phyloP scores from a whole-genome alignment of 2,329 filamentous ascomycete genomes.

The Claviceps quebecensis region DNA sequence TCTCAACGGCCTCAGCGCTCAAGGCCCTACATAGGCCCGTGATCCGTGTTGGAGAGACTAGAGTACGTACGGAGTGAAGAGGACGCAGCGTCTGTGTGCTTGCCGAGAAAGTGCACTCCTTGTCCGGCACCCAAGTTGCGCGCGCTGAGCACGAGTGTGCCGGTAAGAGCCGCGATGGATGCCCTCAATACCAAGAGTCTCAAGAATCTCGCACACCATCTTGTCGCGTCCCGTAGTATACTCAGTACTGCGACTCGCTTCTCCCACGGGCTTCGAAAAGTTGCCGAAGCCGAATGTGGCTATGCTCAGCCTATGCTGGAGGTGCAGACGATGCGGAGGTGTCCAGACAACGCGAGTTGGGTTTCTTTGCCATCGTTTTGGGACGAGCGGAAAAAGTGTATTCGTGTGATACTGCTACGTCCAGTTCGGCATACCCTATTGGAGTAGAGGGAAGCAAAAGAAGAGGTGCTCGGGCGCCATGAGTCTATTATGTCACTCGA shows the following conservation, averaged over 20 bases:
- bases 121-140: conserved; percentile 11
- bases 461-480: no score
- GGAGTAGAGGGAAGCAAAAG: no score
- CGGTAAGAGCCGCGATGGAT: conserved; percentile 36
- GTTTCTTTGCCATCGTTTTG: no score
- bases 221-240: conserved; percentile 46
- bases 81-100: no score
- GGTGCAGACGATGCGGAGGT: conserved; percentile 29
- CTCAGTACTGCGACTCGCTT: conserved; percentile 22
- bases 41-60: conserved; percentile 40
- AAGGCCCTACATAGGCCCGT: conserved; percentile 34
- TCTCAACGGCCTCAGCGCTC: conserved; percentile 14
- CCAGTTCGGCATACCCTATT: no score
- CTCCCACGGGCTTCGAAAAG: conserved; percentile 28
- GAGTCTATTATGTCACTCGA: no score
- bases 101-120: no score
- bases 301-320: conserved; percentile 32
- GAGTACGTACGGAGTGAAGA: conserved; percentile 10
- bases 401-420: no score
- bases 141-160: conserved; percentile 40
- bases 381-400: no score
- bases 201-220: conserved; percentile 36
- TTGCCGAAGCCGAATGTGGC: conserved; percentile 41
- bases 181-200: conserved; percentile 19
- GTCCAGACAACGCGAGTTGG: no score